Percentiles rank a stretch among this genome's conserved stretches.
Evolutionary conservation across 345 rosid species (phyloP).

Genomic region (Pugionium cornutum): DNA sequence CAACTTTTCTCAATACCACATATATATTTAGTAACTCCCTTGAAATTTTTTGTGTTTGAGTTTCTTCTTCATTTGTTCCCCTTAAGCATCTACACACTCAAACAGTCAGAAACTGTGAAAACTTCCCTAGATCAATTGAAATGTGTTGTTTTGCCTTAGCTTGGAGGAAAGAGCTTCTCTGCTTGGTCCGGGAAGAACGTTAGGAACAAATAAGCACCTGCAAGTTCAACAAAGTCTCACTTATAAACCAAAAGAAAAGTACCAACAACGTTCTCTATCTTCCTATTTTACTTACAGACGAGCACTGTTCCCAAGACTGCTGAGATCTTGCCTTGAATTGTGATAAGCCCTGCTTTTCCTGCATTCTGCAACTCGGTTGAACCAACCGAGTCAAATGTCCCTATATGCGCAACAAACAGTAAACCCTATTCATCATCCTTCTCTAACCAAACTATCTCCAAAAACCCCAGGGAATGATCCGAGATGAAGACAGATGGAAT

Average conservation of each 20-base stretch:
- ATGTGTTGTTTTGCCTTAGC: constrained; percentile 38
- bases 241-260: constrained; percentile 2
- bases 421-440: not conserved
- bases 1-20: constrained; percentile 31
- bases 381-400: constrained; percentile 76
- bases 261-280: not conserved
- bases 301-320: constrained; percentile 93
- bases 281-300: constrained; percentile 60
- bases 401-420: constrained; percentile 41
- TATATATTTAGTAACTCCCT: constrained; percentile 15
- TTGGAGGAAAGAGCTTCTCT: constrained; percentile 65
- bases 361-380: constrained; percentile 71
- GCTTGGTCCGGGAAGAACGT: constrained; percentile 92
- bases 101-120: constrained; percentile 34
- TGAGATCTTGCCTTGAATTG: constrained; percentile 88
- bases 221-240: not conserved
- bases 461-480: not conserved
- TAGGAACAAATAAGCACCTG: constrained; percentile 91
- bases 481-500: constrained; percentile 16
- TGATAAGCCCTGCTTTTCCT: constrained; percentile 89
- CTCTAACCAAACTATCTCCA: not conserved
- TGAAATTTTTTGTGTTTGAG: not conserved
- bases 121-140: constrained; percentile 11
- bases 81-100: constrained; percentile 30
- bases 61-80: not conserved